Evolutionary conservation across 2,329 filamentous ascomycete genomes (phyloP), one percentile per base, ranked within the genome.

Genomic region (Penicillium sp.): DNA sequence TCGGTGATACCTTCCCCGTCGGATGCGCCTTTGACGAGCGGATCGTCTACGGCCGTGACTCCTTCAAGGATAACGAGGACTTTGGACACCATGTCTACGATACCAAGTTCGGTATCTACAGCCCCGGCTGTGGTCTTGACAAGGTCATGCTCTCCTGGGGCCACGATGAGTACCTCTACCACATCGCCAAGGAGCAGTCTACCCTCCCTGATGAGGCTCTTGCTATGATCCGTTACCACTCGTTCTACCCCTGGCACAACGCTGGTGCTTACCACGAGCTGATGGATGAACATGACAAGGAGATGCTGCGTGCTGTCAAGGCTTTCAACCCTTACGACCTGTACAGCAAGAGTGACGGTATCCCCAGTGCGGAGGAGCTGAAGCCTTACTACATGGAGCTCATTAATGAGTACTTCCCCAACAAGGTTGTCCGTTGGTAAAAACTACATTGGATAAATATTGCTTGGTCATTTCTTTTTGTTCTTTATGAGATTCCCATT

Each of bases 151-250:
- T 96, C 58, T 90, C 86, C 64, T 96, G 92, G 91, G 92, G 92
- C 16, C 75, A 78, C 50, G 75, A 78, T 45, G 75, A 78, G 63
- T 78, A 78, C 55, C 68, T 78, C 37, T 96, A 96, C 80, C 87
- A 91, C 69, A 87, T 96, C 59, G 86, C 90, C 76, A 92, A 91
- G 80, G 88, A 90, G 61, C 91, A 96, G 80, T 88, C 84, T 49
- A 88, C 80, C 0, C 82, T 96, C 44, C 92, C 92, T 0, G 82
- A 84, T 47, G 91, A 96, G 82, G 90, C 89, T 0, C 82, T 96
- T 11, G 92, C 91, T 59, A 96, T 96, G 90, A 95, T 96, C 73
- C 82, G 92, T 55, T 96, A 96, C 77, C 92, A 96, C 78, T 91
- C 87, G 6, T 96, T 96, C 78, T 96, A 96, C 77, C 88, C 92